phyloP scores from a whole-genome alignment of 2,329 filamentous ascomycete genomes.

The Macrophomina phaseolina region DNA sequence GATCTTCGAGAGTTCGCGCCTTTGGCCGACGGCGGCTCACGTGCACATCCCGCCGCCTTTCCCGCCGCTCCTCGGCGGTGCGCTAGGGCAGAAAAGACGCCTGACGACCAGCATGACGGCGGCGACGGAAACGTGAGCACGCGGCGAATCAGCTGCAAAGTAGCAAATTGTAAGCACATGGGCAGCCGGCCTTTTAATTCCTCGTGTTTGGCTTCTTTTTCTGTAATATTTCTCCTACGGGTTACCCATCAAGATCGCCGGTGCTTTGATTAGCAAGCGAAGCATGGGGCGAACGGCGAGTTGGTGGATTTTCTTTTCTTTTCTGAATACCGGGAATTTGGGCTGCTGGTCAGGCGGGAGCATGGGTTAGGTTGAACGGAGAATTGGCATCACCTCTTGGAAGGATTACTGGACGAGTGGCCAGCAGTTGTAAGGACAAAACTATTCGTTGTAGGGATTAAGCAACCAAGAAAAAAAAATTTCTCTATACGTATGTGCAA shows the following conservation, averaged over 20 bases:
- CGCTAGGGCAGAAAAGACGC: background rate
- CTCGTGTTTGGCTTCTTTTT: conserved; percentile 22
- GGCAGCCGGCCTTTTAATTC: conserved; percentile 14
- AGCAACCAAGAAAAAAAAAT: conserved; percentile 6
- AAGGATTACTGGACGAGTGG: conserved; percentile 4
- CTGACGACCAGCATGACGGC: background rate
- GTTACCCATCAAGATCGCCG: conserved; percentile 20
- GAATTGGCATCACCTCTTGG: conserved; percentile 7
- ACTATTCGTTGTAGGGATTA: conserved; percentile 14
- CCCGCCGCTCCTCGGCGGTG: background rate
- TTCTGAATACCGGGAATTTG: conserved; percentile 13
- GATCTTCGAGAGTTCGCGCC: background rate
- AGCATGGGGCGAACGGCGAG: conserved; percentile 11
- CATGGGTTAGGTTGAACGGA: conserved; percentile 20
- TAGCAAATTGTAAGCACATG: conserved; percentile 3
- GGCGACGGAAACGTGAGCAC: background rate
- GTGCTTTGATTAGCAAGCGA: conserved; percentile 18
- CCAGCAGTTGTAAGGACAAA: conserved; percentile 6
- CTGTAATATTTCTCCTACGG: conserved; percentile 24
- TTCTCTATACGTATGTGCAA: background rate
- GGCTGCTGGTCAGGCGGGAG: conserved; percentile 20
- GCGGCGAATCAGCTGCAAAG: conserved; percentile 7
- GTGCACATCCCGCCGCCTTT: conserved; percentile 9
- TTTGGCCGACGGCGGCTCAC: background rate
- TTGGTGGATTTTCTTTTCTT: conserved; percentile 17